phyloP scores from a whole-genome alignment of 495 filamentous ascomycete genomes.

The Penicillium ucsense region DNA sequence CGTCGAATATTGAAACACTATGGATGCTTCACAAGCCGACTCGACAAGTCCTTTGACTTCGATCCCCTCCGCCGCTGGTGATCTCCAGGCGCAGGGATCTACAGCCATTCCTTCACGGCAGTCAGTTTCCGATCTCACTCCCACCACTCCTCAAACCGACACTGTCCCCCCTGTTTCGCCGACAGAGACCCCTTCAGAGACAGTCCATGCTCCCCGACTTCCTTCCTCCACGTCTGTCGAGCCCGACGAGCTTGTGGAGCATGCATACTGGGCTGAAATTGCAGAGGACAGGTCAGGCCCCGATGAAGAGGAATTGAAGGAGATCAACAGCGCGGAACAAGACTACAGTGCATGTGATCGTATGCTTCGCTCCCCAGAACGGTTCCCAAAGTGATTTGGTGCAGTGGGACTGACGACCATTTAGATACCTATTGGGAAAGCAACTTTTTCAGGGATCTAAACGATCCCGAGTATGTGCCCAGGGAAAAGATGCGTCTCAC shows the following conservation, averaged over 20 bases:
- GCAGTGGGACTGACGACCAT: conserved; percentile 4
- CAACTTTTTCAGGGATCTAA: conserved; percentile 45
- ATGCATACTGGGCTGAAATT: conserved; percentile 39
- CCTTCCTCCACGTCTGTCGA: conserved; percentile 1
- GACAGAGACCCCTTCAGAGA: conserved; percentile 1
- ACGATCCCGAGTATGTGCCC: conserved; percentile 50
- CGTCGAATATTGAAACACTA: neutral
- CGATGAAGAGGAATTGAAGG: conserved; percentile 49
- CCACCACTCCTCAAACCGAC: neutral
- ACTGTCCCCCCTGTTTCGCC: neutral
- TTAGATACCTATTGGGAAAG: conserved; percentile 50
- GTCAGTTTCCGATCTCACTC: neutral
- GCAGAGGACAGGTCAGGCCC: conserved; percentile 49
- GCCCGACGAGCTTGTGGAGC: conserved; percentile 22
- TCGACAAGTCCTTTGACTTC: neutral
- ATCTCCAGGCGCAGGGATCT: neutral
- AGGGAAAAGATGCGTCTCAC: conserved; percentile 45
- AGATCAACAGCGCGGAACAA: conserved; percentile 41
- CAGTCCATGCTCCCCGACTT: conserved; percentile 3
- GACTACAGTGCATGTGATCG: conserved; percentile 47
- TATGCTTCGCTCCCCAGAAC: conserved; percentile 17
- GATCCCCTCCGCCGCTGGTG: neutral
- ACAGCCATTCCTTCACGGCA: neutral
- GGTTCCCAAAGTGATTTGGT: too few relatives aligned
- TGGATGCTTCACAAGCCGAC: conserved; percentile 14